Conservation (phyloP, 441 rosid species). For the Monsonia emarginata region DNA sequence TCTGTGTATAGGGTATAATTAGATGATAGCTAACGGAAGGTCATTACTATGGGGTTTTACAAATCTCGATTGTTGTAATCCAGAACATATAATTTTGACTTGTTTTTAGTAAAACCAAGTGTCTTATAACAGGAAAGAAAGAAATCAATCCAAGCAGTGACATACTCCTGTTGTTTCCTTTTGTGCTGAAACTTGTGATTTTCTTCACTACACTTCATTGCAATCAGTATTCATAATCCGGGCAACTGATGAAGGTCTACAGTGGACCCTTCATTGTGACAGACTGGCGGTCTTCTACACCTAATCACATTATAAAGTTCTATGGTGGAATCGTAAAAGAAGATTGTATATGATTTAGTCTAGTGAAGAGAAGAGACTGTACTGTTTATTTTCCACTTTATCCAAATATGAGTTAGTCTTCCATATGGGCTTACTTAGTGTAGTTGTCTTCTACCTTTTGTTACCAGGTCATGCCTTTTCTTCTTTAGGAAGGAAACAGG, state of each 20-base stretch:
- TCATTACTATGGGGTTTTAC: not conserved
- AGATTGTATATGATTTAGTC: not conserved
- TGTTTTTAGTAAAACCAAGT: not conserved
- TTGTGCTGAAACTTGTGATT: not conserved
- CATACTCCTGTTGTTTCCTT: slow-evolving; percentile 1
- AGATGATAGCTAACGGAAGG: not conserved
- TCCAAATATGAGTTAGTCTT: not conserved
- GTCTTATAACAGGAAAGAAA: not conserved
- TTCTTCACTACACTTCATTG: not conserved
- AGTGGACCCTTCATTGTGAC: not conserved
- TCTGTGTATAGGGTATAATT: not conserved
- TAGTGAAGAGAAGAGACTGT: not conserved
- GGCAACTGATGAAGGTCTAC: not conserved
- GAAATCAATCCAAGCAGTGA: not conserved
- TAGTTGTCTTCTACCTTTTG: slow-evolving; percentile 13
- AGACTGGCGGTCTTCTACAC: not conserved
- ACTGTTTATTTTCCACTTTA: not conserved
- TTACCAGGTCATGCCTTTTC: slow-evolving; percentile 64
- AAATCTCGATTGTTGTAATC: not conserved
- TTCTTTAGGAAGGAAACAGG: slow-evolving; percentile 71
- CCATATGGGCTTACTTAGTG: slow-evolving; percentile 13
- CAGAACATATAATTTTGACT: not conserved
- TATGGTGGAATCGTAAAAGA: not conserved
- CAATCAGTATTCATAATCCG: not conserved
- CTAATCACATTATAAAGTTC: not conserved